Percentiles rank a stretch among this genome's conserved stretches.
Conservation (phyloP, 1,139 yeast species). For the Diutina pseudorugosa region DNA sequence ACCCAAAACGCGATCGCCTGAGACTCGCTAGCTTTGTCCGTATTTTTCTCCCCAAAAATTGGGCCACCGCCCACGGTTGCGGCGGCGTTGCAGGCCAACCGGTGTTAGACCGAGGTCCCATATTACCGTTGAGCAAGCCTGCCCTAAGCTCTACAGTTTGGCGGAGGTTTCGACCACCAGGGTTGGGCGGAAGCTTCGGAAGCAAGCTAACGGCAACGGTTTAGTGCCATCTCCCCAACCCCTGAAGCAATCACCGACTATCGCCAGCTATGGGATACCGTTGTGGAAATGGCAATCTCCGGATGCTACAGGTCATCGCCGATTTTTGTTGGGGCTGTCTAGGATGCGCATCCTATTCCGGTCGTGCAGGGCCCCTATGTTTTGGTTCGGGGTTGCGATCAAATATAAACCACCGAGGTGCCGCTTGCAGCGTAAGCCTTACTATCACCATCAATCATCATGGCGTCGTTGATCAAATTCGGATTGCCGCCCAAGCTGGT, state of each 20-base stretch:
- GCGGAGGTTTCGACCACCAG: too few species aligned
- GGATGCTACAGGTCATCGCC: not conserved
- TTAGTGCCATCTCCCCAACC: not conserved
- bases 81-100: not conserved
- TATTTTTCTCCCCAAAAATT: too few species aligned
- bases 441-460: not conserved
- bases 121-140: too few species aligned
- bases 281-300: not conserved
- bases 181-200: not conserved
- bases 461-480: conserved; percentile 8
- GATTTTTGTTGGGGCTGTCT: not conserved
- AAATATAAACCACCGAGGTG: not conserved
- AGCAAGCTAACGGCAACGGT: not conserved
- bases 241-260: not conserved
- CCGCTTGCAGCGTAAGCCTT: not conserved
- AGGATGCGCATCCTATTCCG: not conserved
- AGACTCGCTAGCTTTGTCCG: too few species aligned
- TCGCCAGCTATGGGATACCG: not conserved
- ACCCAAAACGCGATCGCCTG: too few species aligned
- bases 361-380: not conserved
- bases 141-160: too few species aligned
- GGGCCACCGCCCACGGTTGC: too few species aligned
- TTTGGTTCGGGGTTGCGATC: not conserved
- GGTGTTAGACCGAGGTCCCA: not conserved
- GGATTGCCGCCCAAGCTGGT: conserved; percentile 26